These are phyloP conservation scores for Penicillium sumatraense DNA, from an alignment of 2,329 filamentous ascomycete genomes.

Conservation along the genomic window DNA sequence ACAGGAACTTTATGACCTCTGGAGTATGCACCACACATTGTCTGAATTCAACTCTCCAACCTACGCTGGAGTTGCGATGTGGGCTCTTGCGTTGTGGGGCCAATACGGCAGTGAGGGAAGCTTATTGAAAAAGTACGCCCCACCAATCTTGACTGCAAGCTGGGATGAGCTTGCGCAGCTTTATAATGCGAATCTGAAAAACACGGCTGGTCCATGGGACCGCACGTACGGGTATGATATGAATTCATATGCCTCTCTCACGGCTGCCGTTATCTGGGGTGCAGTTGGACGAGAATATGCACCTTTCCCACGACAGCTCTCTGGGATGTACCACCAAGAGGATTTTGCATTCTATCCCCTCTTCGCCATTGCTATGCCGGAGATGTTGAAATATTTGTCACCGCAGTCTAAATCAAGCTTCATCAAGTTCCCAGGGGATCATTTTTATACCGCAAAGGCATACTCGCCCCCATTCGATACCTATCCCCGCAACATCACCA, in stretches of 20 bases:
- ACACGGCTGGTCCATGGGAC: constrained; percentile 69
- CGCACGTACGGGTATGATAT: constrained; percentile 67
- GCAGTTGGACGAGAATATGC: constrained; percentile 37
- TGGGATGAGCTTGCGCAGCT: constrained; percentile 59
- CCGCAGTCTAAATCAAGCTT: constrained; percentile 56
- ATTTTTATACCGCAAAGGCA: constrained; percentile 56
- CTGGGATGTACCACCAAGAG: constrained; percentile 62
- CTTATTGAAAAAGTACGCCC: constrained; percentile 57
- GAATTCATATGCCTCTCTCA: constrained; percentile 64
- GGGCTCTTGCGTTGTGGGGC: constrained; percentile 61
- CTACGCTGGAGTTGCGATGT: constrained; percentile 66
- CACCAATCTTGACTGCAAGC: constrained; percentile 57
- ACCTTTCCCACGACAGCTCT: constrained; percentile 41
- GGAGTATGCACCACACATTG: constrained; percentile 59
- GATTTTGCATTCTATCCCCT: constrained; percentile 65
- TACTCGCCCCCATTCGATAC: constrained; percentile 64
- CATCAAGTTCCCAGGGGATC: constrained; percentile 57
- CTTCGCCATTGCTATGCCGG: constrained; percentile 50
- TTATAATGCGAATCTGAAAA: constrained; percentile 64
- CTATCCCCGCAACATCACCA: constrained; percentile 61
- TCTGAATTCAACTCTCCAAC: constrained; percentile 68
- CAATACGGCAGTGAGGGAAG: constrained; percentile 62
- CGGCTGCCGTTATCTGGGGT: constrained; percentile 64
- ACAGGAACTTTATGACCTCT: constrained; percentile 60
- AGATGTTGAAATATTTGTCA: constrained; percentile 42